These are phyloP conservation scores for Diaporthe citrichinensis DNA, from an alignment of 2,329 filamentous ascomycete genomes.

Conservation along the genomic window DNA sequence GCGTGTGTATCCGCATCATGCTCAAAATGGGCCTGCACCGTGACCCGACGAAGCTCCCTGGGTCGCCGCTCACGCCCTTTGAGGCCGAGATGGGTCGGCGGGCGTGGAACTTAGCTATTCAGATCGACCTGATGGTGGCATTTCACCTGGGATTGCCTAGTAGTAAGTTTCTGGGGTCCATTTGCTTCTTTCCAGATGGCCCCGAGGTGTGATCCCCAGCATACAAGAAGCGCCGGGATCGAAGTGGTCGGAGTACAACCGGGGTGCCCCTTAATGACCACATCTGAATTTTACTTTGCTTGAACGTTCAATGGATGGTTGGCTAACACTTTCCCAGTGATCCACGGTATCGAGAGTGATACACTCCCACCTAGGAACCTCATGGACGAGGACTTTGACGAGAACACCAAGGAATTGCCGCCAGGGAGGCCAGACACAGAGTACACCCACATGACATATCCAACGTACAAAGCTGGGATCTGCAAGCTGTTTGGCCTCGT, in stretches of 20 bases:
- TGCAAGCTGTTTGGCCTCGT: conserved; percentile 65
- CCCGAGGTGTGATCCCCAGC: not conserved
- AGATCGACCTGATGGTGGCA: conserved; percentile 75
- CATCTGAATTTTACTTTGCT: not conserved
- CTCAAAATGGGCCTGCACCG: conserved; percentile 72
- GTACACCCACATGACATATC: conserved; percentile 71
- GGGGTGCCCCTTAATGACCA: not conserved
- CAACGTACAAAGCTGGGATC: conserved; percentile 65
- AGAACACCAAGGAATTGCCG: conserved; percentile 68
- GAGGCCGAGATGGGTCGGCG: conserved; percentile 68
- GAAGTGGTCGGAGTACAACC: too few species aligned
- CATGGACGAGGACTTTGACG: conserved; percentile 75
- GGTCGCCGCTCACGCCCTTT: conserved; percentile 59
- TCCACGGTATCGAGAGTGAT: conserved; percentile 74
- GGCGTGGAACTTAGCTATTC: conserved; percentile 67
- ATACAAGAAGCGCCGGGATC: not conserved
- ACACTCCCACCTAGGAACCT: conserved; percentile 73
- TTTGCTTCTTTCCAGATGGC: not conserved
- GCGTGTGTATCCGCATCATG: conserved; percentile 66
- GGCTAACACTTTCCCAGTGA: conserved; percentile 57
- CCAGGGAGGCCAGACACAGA: conserved; percentile 69
- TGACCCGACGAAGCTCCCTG: conserved; percentile 65
- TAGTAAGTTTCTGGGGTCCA: not conserved
- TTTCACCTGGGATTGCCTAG: conserved; percentile 77
- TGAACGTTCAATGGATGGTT: not conserved